A percentile compares a stretch with the other conserved stretches of the same genome.
phyloP scores from a whole-genome alignment of 176 grass and related monocot genomes.

The Avena insularis region DNA sequence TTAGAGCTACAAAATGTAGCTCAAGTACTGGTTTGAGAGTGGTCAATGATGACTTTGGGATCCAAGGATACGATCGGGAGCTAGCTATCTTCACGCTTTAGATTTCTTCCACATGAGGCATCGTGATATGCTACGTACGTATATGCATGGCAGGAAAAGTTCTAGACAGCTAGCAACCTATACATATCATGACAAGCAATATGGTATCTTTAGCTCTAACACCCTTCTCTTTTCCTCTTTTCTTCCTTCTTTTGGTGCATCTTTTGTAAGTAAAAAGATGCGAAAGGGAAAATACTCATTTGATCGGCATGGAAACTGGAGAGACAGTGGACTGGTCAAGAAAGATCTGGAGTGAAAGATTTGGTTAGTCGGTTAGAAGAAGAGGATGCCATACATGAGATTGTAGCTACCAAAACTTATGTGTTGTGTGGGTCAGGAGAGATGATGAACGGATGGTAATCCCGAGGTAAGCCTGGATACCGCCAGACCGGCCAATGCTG shows the following conservation, averaged over 20 bases:
- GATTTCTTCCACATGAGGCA: constrained; percentile 42
- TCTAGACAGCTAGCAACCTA: constrained; percentile 28
- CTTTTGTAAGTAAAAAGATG: constrained; percentile 53
- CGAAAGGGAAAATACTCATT: constrained; percentile 27
- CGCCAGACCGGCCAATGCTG: not conserved
- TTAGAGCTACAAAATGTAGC: constrained; percentile 25
- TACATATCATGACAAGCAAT: constrained; percentile 22
- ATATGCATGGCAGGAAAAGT: constrained; percentile 22
- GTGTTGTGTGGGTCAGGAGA: not conserved
- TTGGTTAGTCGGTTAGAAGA: constrained; percentile 9
- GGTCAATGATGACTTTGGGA: constrained; percentile 48
- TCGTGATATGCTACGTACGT: constrained; percentile 21
- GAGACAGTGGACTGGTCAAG: constrained; percentile 56
- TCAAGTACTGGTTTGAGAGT: constrained; percentile 36
- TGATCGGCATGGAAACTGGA: constrained; percentile 47
- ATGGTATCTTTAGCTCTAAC: constrained; percentile 21
- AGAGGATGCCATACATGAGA: not conserved
- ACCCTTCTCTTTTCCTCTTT: constrained; percentile 30
- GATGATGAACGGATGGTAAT: constrained; percentile 13
- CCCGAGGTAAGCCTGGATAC: constrained; percentile 23
- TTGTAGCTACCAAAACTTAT: constrained; percentile 9
- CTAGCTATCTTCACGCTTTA: constrained; percentile 8
- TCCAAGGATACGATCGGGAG: constrained; percentile 51
- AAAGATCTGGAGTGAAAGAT: constrained; percentile 24
- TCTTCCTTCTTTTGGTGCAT: constrained; percentile 45